Evolutionary conservation across 768 basidiomycete genomes (phyloP), one percentile per base, ranked within the genome.

Genomic region (Peribolospora baueri): DNA sequence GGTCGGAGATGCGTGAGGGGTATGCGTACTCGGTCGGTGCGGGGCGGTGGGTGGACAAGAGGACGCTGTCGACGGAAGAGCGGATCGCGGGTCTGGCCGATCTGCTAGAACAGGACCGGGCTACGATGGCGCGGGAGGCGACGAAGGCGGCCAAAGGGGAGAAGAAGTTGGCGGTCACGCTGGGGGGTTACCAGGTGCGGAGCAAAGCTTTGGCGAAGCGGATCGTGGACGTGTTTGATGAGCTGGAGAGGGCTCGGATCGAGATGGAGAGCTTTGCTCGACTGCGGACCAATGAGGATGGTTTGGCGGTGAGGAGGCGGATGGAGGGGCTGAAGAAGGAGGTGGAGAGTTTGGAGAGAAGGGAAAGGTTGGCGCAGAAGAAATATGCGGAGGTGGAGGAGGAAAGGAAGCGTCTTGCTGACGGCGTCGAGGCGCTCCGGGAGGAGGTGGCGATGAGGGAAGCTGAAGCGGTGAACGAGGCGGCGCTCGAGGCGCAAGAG

Each of bases 111-210:
- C 72, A 77, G 52, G 72, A 72, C 54, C 76, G 80, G 38, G 79
- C 80, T 11, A 66, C 69, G 51, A 86, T 98, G 80, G 69, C 77
- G 42, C 78, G 76, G 64, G 83, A 90, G 63, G 82, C 84, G 0
- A 75, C 73, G 54, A 85, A 82, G 65, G 81, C 83, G 0, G 67
- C 75, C 25, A 97, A 93, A 71, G 65, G 73, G 5, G 91, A 95
- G 72, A 93, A 88, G 76, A 91, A 87, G 67, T 75, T 97, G 7
- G 75, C 73, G 7, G 77, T 87, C 56, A 75, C 76, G 10, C 76
- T 97, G 3, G 88, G 88, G n/a, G 93, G 93, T 7, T 97, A 97
- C 66, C 77, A 84, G 64, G 74, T 75, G 45, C 77, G 90, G 7
- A 78, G 78, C 39, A 73, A 73, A 62, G 75, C 76, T 46, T 72